Percentiles rank a stretch among this genome's conserved stretches.
Conservation (phyloP, 176 grass and related monocot species). For the Oryza coarctata region DNA sequence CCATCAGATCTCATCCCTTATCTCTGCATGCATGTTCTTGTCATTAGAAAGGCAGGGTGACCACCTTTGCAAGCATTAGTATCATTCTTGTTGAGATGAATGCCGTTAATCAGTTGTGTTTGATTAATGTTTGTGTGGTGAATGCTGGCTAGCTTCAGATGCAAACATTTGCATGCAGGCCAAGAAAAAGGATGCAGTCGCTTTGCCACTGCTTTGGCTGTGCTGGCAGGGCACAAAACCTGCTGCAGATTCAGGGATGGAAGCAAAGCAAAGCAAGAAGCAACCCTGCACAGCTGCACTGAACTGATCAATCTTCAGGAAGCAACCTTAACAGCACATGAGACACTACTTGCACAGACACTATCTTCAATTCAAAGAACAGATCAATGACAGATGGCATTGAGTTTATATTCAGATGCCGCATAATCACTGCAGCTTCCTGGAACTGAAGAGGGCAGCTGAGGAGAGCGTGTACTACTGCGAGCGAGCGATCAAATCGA, state of each 20-base stretch:
- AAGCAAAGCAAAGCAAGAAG: not conserved
- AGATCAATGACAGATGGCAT: not conserved
- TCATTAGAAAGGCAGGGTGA: slow-evolving; percentile 26
- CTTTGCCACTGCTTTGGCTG: not conserved
- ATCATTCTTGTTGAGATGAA: not conserved
- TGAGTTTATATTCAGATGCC: not conserved
- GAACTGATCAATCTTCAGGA: not conserved
- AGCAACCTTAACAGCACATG: not conserved
- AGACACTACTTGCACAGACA: not conserved
- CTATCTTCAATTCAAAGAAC: not conserved
- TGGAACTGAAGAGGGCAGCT: not conserved
- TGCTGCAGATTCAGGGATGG: not conserved
- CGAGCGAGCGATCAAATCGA: not conserved
- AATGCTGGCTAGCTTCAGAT: not conserved
- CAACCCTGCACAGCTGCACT: not conserved
- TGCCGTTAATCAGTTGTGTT: no score
- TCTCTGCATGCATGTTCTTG: slow-evolving; percentile 36
- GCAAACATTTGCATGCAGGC: not conserved
- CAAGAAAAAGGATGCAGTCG: not conserved
- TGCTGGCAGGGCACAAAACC: not conserved
- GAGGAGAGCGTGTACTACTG: no score
- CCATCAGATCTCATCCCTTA: slow-evolving; percentile 30
- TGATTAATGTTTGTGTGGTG: not conserved
- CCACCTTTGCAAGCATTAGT: slow-evolving; percentile 2
- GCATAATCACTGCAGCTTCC: not conserved